Conservation (phyloP, 2,329 filamentous ascomycete species). For the Stagonosporopsis cucurbitacearum region DNA sequence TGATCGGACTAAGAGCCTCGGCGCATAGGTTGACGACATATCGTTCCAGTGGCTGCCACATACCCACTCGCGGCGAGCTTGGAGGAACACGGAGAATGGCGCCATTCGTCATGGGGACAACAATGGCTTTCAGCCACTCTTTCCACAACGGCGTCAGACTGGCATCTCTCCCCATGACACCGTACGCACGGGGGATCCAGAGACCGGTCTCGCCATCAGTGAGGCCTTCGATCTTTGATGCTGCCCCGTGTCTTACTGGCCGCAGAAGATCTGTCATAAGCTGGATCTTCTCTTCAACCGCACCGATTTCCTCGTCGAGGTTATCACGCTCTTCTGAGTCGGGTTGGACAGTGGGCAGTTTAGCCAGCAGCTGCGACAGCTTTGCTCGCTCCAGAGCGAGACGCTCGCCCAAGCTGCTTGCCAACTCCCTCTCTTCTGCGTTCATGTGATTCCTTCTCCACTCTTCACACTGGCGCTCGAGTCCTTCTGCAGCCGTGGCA, state of each 20-base stretch:
- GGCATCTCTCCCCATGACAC: slow-evolving; percentile 84
- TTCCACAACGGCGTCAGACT: slow-evolving; percentile 94
- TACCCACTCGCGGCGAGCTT: slow-evolving; percentile 86
- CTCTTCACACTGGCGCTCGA: slow-evolving; percentile 68
- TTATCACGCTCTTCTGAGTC: slow-evolving; percentile 81
- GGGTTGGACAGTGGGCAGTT: slow-evolving; percentile 79
- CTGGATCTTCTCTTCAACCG: slow-evolving; percentile 94
- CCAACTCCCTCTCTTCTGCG: slow-evolving; percentile 86
- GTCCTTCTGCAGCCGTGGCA: slow-evolving; percentile 78
- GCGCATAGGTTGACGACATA: slow-evolving; percentile 98
- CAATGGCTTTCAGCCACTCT: slow-evolving; percentile 91
- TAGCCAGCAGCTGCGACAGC: slow-evolving; percentile 83
- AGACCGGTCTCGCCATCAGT: slow-evolving; percentile 94
- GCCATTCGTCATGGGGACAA: slow-evolving; percentile 96
- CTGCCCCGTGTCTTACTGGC: slow-evolving; percentile 89
- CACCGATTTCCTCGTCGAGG: slow-evolving; percentile 92
- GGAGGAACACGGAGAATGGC: slow-evolving; percentile 80
- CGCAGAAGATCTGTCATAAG: slow-evolving; percentile 96
- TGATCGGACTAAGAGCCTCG: slow-evolving; percentile 88
- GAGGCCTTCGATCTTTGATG: slow-evolving; percentile 94
- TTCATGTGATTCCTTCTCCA: slow-evolving; percentile 75
- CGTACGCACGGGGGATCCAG: slow-evolving; percentile 94
- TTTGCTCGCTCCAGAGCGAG: slow-evolving; percentile 87
- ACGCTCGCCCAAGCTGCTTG: slow-evolving; percentile 86
- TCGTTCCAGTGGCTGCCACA: slow-evolving; percentile 95